A percentile compares a stretch with the other conserved stretches of the same genome.
phyloP scores from a whole-genome alignment of 768 basidiomycete genomes.

The Tricholoma matsutake region DNA sequence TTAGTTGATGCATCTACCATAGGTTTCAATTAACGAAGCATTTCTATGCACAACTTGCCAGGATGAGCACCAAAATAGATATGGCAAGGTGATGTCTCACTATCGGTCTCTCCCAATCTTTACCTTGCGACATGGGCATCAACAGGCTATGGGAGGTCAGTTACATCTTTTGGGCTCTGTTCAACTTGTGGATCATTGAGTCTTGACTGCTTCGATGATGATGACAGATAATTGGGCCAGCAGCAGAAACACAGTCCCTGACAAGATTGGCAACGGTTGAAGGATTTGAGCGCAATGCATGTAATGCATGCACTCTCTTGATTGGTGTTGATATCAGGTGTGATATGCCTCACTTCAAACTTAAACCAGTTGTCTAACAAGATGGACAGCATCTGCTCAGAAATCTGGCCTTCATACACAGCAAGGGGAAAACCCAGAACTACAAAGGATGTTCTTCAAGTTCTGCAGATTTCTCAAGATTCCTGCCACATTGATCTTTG shows the following conservation, averaged over 20 bases:
- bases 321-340: neutral
- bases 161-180: neutral
- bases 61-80: too few species aligned
- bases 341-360: neutral
- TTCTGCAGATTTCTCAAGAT: too few species aligned
- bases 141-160: neutral
- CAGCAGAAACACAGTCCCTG: neutral
- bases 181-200: neutral
- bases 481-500: too few species aligned
- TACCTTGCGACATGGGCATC: neutral
- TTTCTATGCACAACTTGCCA: too few species aligned
- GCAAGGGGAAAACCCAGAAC: conserved; percentile 35
- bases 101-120: neutral
- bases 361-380: neutral
- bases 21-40: too few species aligned
- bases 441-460: conserved; percentile 40
- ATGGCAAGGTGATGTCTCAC: neutral
- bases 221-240: neutral
- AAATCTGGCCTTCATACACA: conserved; percentile 10
- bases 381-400: neutral
- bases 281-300: neutral
- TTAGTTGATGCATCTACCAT: too few species aligned
- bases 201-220: neutral
- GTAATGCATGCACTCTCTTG: neutral
- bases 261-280: too few species aligned